Evolutionary conservation across 164 flowering plant species (phyloP).

Genomic region (Magnolia officinalis): DNA sequence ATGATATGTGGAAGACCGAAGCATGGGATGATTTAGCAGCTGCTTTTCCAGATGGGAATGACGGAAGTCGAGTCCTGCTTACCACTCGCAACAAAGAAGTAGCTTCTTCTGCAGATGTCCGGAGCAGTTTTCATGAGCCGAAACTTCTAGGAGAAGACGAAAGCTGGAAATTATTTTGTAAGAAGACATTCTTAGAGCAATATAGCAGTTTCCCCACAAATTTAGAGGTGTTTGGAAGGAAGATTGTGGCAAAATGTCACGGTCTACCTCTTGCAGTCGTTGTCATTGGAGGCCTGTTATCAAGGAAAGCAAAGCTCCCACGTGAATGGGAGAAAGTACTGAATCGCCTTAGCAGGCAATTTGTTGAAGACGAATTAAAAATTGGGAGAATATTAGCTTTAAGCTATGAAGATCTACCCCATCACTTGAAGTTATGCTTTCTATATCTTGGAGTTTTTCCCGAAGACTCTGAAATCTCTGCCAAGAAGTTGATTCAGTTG

Average conservation of each 20-base stretch:
- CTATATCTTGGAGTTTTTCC: background rate
- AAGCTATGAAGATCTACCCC: constrained; percentile 3
- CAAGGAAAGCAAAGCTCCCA: background rate
- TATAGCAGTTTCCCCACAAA: background rate
- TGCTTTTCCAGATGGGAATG: background rate
- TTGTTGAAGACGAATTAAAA: too few species aligned
- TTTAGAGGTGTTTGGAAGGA: background rate
- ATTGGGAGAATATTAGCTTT: background rate
- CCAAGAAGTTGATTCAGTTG: background rate
- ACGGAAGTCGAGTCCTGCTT: constrained; percentile 1
- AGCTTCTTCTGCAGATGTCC: background rate
- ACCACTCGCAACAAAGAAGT: constrained; percentile 6
- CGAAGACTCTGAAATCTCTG: background rate
- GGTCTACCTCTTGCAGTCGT: constrained; percentile 5
- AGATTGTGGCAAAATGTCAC: constrained; percentile 1
- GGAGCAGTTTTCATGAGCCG: background rate
- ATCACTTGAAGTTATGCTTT: background rate
- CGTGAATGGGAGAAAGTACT: background rate
- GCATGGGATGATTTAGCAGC: background rate
- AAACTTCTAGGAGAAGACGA: background rate
- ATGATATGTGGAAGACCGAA: constrained; percentile 6
- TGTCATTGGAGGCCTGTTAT: constrained; percentile 5
- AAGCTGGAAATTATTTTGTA: constrained; percentile 4
- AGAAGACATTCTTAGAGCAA: background rate
- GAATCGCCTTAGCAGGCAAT: background rate